Evolutionary conservation across 1,139 yeast species (phyloP).

Genomic region (Debaryomycetaceae sp.): DNA sequence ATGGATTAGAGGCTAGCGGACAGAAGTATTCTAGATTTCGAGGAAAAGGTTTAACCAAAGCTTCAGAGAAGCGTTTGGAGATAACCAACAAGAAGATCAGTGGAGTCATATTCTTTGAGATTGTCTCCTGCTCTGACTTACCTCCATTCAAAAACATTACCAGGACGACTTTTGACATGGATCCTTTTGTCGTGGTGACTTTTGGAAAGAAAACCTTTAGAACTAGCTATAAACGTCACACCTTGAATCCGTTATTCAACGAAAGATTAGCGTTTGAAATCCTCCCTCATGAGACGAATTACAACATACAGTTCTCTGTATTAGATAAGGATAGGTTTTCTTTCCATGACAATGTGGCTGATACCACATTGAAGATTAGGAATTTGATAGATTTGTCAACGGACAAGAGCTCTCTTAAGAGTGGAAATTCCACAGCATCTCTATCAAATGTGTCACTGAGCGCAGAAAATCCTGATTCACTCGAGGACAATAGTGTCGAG

Average conservation of each 20-base stretch:
- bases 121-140: slow-evolving; percentile 65
- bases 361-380: slow-evolving; percentile 48
- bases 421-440: slow-evolving; percentile 12
- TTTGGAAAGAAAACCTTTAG: slow-evolving; percentile 87
- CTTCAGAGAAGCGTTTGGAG: slow-evolving; percentile 2
- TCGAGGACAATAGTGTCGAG: slow-evolving; percentile 15
- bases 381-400: slow-evolving; percentile 42
- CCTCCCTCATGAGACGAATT: slow-evolving; percentile 59
- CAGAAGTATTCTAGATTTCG: neutral
- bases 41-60: neutral
- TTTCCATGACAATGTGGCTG: slow-evolving; percentile 78
- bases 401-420: neutral
- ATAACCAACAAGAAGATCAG: slow-evolving; percentile 42
- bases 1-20: neutral
- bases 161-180: slow-evolving; percentile 87
- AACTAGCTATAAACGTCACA: slow-evolving; percentile 83
- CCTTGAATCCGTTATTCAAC: slow-evolving; percentile 76
- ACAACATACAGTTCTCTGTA: slow-evolving; percentile 64
- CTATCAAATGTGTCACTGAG: slow-evolving; percentile 5
- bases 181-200: slow-evolving; percentile 89
- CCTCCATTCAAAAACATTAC: slow-evolving; percentile 63
- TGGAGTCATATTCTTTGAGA: slow-evolving; percentile 78
- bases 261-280: slow-evolving; percentile 81
- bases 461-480: slow-evolving; percentile 11
- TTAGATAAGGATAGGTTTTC: slow-evolving; percentile 84